Conservation (phyloP, 306 rosid species). For the Astragalus membranaceus region DNA sequence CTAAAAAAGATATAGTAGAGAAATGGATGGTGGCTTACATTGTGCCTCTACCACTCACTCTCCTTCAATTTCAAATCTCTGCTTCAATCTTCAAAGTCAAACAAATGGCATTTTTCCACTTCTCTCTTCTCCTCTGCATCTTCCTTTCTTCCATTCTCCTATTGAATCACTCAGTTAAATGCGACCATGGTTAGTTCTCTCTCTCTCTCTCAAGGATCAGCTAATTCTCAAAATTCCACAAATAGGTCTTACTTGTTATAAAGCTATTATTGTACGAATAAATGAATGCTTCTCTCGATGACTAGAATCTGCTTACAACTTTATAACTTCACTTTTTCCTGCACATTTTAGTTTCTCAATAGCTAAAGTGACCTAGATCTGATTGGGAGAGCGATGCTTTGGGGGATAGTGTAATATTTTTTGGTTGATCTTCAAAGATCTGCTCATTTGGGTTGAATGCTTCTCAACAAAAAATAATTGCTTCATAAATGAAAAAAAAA, state of each 20-base stretch:
- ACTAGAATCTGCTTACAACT: no score
- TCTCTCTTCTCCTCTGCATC: conserved; percentile 26
- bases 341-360: neutral
- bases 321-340: neutral
- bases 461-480: neutral
- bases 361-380: conserved; percentile 35
- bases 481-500: neutral
- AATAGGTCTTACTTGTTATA: no score
- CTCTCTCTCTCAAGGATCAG: no score
- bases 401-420: neutral
- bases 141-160: conserved; percentile 42
- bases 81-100: neutral
- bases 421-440: conserved; percentile 22
- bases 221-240: no score
- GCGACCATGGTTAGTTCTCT: conserved; percentile 40
- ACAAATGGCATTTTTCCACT: conserved; percentile 34
- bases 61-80: neutral
- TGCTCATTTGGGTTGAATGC: neutral
- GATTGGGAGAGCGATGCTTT: no score
- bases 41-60: neutral
- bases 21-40: no score
- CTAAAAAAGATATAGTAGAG: no score
- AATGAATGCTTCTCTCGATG: no score
- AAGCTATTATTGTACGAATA: no score
- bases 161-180: conserved; percentile 35